Conservation (phyloP, 2,329 filamentous ascomycete genomes). For the Cryphonectria naterciae region DNA sequence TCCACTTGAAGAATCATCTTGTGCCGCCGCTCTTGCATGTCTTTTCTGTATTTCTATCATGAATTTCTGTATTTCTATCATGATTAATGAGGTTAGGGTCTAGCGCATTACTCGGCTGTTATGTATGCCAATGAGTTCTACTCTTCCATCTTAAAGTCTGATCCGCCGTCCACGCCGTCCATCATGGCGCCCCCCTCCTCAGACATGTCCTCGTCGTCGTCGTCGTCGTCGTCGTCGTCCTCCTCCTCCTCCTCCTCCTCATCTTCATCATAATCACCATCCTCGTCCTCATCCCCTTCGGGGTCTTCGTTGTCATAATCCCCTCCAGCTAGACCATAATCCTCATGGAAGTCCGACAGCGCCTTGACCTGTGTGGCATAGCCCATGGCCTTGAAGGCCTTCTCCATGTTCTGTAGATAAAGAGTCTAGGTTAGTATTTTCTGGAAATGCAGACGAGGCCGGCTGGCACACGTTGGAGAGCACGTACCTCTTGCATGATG, state of each 20-base stretch:
- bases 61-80: neutral
- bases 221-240: constrained; percentile 41
- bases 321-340: constrained; percentile 76
- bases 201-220: constrained; percentile 51
- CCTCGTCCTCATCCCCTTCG: constrained; percentile 62
- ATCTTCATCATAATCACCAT: constrained; percentile 48
- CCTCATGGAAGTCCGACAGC: constrained; percentile 82
- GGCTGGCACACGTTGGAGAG: neutral
- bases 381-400: constrained; percentile 73
- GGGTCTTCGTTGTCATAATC: constrained; percentile 62
- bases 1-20: neutral
- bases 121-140: neutral
- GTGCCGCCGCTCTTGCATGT: neutral
- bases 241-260: constrained; percentile 56
- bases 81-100: neutral
- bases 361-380: constrained; percentile 78
- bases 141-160: constrained; percentile 34
- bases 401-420: constrained; percentile 68
- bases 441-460: too few relatives aligned
- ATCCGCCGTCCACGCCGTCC: constrained; percentile 41
- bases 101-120: neutral
- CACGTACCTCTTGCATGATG: constrained; percentile 79
- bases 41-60: constrained; percentile 1
- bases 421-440: neutral
- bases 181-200: constrained; percentile 40